Evolutionary conservation across 148 eudicot genomes (phyloP).

Genomic region (Camellia lanceoleosa): DNA sequence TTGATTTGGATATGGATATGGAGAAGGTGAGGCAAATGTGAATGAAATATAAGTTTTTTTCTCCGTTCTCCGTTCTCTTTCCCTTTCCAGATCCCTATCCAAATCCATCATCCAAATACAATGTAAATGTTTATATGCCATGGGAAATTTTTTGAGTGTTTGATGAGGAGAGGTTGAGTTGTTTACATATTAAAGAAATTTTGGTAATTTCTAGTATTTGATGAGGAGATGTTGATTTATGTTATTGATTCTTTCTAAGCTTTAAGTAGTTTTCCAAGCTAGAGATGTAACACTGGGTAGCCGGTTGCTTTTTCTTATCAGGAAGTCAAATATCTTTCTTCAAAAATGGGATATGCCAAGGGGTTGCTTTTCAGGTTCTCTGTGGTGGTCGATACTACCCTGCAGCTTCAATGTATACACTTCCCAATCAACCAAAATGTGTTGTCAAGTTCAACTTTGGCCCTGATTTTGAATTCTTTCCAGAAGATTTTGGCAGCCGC

Average conservation of each 20-base stretch:
- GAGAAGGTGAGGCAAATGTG: too few species aligned
- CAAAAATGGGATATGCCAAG: slow-evolving; percentile 89
- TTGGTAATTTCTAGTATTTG: neutral
- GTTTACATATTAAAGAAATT: neutral
- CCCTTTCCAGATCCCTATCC: too few species aligned
- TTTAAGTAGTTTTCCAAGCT: neutral
- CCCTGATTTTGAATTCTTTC: slow-evolving; percentile 81
- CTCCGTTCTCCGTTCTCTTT: too few species aligned
- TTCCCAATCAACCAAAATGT: slow-evolving; percentile 93
- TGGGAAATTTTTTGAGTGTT: neutral
- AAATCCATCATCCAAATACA: too few species aligned
- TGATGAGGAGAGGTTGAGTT: neutral
- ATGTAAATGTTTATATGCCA: neutral
- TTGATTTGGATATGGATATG: too few species aligned
- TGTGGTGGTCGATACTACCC: slow-evolving; percentile 89
- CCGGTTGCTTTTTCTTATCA: slow-evolving; percentile 32
- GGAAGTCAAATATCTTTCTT: slow-evolving; percentile 94
- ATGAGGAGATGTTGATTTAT: neutral
- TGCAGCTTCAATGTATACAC: slow-evolving; percentile 98
- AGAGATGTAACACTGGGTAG: slow-evolving; percentile 1
- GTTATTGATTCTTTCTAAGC: neutral
- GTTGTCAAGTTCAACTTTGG: slow-evolving; percentile 92
- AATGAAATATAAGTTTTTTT: too few species aligned
- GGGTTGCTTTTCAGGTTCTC: slow-evolving; percentile 83
- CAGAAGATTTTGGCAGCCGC: slow-evolving; percentile 73